Evolutionary conservation across 257 asterid genomes (phyloP), one percentile per base, ranked within the genome.

Genomic region (Penstemon eatonii): DNA sequence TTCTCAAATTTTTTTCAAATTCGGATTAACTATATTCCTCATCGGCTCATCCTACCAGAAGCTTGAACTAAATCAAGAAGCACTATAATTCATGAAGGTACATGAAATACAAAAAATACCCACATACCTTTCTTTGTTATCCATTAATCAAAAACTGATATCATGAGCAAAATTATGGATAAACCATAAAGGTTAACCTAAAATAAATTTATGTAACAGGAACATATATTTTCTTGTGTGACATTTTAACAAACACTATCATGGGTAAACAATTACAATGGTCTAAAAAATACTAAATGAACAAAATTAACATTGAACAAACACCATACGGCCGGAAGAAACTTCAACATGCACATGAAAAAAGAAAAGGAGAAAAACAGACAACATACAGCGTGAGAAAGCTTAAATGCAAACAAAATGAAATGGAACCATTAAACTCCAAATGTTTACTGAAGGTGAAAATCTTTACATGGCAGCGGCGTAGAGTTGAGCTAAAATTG

Each of bases 401-500:
- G 12, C 8, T 46, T 46, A 3, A 46, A 7, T 46, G 8, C 52
- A 25, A 25, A 25, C 13, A 46, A 7, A 46, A 46, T 7, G n/a
- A 46, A 46, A n/a, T 46, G 8, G 2, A 6, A 46, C 12, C 6
- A 46, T 46, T 10, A 46, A 15, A 5, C 5, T 18, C 11, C 9
- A 7, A 15, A 18, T 55, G 8, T 46, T 25, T 15, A 15, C 60
- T 7, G 10, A 55, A 15, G 3, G 41, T 55, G 37, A 13, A 11
- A 5, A 19, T 9, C 5, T 25, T 25, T 39, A 65, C 55, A 36
- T 45, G 54, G 25, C 58, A 41, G 45, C 10, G 7, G 64, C 12
- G 36, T 19, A 63, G 43, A 41, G 36, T 63, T 57, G 58, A 49
- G 68, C 51, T 12, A 42, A 63, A 75, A 50, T 47, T 55, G 57